Evolutionary conservation across 148 eudicot genomes (phyloP), one percentile per base, ranked within the genome.

Genomic region (Dysphania ambrosioides): DNA sequence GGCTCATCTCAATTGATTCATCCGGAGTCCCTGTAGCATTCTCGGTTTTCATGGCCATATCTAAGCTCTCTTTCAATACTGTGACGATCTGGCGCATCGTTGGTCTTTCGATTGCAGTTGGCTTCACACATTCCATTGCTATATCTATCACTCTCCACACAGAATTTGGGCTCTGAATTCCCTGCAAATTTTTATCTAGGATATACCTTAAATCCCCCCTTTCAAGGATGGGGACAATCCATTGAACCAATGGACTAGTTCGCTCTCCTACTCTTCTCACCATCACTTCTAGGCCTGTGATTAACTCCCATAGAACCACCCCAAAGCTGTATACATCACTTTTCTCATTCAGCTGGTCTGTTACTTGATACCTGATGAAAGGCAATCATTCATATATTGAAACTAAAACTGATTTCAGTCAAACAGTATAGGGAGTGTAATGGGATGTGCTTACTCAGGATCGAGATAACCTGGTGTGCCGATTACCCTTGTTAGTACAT

Each of bases 81-180:
- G 68, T 32, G 5, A 82, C 81, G 24, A 85, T 75, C 26, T 51
- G 23, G 41, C 66, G 60, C 85, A 85, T 82, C 35, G 69, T 79
- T 59, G 85, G 87, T 35, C 87, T 76, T 58, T 23, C 53, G 0
- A 18, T 7, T 2, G 79, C 40, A 42, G 56, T 49, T 51, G 27
- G 65, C 74, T 40, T 68, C 38, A 79, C 78, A 73, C 87, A 84
- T 0, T 59, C 44, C 82, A 78, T 81, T 26, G 82, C 87, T 41
- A 73, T 55, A 42, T 75, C 84, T 24, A 70, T 67, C 11, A 69
- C 75, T 55, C 64, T 81, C 80, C 80, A 73, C 2, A 68, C 74
- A 31, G 80, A 76, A 42, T 68, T 79, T 1, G 63, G 36, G 67
- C 63, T 78, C 41, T 21, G 68, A 10, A 76, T 77, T 38, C 62